Conservation (phyloP, 352 stramenopile species). For the Phytophthora nicotianae region DNA sequence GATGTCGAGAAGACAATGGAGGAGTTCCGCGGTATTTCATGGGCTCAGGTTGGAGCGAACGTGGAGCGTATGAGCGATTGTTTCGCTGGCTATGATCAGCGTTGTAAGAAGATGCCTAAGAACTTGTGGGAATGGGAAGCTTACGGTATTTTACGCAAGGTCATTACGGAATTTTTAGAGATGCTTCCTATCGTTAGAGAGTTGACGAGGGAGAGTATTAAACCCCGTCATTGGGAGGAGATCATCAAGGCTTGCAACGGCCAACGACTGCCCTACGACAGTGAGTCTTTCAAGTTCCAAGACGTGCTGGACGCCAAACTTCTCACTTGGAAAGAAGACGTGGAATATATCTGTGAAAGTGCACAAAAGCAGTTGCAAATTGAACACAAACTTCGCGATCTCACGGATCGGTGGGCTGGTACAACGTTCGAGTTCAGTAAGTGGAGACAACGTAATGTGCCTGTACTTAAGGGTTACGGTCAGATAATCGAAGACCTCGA, state of each 20-base stretch:
- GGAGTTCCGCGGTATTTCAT: conserved; percentile 64
- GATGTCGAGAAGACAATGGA: conserved; percentile 84
- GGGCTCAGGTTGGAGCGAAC: conserved; percentile 59
- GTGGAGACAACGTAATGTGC: conserved; percentile 80
- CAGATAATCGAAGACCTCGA: conserved; percentile 90
- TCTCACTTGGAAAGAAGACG: conserved; percentile 77
- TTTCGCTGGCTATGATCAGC: conserved; percentile 63
- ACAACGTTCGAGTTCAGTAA: conserved; percentile 86
- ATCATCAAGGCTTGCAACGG: conserved; percentile 58
- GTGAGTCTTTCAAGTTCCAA: conserved; percentile 76
- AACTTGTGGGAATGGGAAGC: conserved; percentile 88
- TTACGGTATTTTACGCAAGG: conserved; percentile 74
- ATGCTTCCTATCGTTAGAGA: conserved; percentile 85
- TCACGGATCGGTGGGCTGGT: conserved; percentile 84
- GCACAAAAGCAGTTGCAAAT: conserved; percentile 92
- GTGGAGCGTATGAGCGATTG: conserved; percentile 71
- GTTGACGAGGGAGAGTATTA: conserved; percentile 85
- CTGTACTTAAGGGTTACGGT: conserved; percentile 80
- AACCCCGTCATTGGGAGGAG: conserved; percentile 88
- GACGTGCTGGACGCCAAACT: conserved; percentile 84
- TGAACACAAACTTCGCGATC: conserved; percentile 86
- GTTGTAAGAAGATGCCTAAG: conserved; percentile 87
- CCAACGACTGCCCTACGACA: conserved; percentile 63
- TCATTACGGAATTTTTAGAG: conserved; percentile 86
- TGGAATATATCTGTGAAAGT: conserved; percentile 90